Conservation (phyloP, 2,329 filamentous ascomycete species). For the Fusarium mexicanum region DNA sequence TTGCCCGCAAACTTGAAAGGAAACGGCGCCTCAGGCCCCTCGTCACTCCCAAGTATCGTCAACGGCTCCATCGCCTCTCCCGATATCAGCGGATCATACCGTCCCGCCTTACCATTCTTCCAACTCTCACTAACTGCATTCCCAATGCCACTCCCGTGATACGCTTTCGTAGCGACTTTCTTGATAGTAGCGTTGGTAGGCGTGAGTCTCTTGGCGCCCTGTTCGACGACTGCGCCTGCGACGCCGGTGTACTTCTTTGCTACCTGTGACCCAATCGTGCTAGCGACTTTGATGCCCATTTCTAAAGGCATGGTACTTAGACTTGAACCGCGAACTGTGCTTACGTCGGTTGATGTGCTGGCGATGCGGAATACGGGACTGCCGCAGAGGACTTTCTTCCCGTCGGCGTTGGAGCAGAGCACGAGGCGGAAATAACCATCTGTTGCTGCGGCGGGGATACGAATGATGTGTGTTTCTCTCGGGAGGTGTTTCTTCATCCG, state of each 20-base stretch:
- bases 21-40: constrained; percentile 63
- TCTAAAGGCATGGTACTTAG: constrained; percentile 72
- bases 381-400: constrained; percentile 67
- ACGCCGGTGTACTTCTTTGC: constrained; percentile 56
- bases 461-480: constrained; percentile 71
- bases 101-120: constrained; percentile 50
- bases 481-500: constrained; percentile 59
- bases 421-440: constrained; percentile 78
- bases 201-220: constrained; percentile 50
- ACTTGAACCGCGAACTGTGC: constrained; percentile 71
- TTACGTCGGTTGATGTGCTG: constrained; percentile 69
- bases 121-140: constrained; percentile 47
- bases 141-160: constrained; percentile 43
- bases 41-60: constrained; percentile 57
- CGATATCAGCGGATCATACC: constrained; percentile 50
- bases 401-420: constrained; percentile 59
- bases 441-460: constrained; percentile 69
- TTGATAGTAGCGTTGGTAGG: constrained; percentile 45
- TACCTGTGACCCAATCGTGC: constrained; percentile 57
- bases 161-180: constrained; percentile 53
- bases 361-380: constrained; percentile 76
- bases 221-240: constrained; percentile 53
- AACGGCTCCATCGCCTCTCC: constrained; percentile 46
- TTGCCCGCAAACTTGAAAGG: constrained; percentile 62
- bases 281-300: constrained; percentile 67